Conservation (phyloP, 2,329 filamentous ascomycete genomes). For the Aspergillus calidoustus region DNA sequence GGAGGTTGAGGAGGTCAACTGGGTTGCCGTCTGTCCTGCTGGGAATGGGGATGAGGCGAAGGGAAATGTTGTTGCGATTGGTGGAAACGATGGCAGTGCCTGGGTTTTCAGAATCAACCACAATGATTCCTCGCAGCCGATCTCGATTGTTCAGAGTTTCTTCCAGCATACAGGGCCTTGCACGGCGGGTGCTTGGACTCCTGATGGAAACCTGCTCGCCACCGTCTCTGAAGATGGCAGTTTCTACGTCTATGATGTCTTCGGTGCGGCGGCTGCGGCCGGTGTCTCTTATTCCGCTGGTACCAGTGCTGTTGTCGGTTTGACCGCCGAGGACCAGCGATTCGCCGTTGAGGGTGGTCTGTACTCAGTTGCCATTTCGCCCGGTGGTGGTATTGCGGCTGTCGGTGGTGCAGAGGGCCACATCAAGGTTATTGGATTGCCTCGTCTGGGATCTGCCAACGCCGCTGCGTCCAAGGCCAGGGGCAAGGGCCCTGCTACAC, state of each 20-base stretch:
- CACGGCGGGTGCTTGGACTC: conserved; percentile 89
- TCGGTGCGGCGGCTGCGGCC: conserved; percentile 73
- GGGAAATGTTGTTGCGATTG: conserved; percentile 83
- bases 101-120: conserved; percentile 92
- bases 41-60: conserved; percentile 54
- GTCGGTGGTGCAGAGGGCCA: conserved; percentile 87
- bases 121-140: conserved; percentile 61
- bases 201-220: conserved; percentile 82
- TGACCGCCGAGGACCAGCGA: conserved; percentile 82
- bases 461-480: conserved; percentile 52
- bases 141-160: conserved; percentile 87
- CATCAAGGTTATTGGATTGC: conserved; percentile 83
- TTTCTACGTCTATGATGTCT: conserved; percentile 92
- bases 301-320: conserved; percentile 70
- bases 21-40: conserved; percentile 78
- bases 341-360: conserved; percentile 91
- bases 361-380: conserved; percentile 84
- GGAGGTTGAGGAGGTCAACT: conserved; percentile 95
- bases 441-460: conserved; percentile 57
- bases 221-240: conserved; percentile 89
- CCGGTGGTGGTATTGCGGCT: conserved; percentile 76
- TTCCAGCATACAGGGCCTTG: conserved; percentile 86
- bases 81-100: conserved; percentile 86
- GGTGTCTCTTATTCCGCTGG: conserved; percentile 61
- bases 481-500: conserved; percentile 49